Conservation (phyloP, 1,139 yeast species). For the Protomyces gravidus region DNA sequence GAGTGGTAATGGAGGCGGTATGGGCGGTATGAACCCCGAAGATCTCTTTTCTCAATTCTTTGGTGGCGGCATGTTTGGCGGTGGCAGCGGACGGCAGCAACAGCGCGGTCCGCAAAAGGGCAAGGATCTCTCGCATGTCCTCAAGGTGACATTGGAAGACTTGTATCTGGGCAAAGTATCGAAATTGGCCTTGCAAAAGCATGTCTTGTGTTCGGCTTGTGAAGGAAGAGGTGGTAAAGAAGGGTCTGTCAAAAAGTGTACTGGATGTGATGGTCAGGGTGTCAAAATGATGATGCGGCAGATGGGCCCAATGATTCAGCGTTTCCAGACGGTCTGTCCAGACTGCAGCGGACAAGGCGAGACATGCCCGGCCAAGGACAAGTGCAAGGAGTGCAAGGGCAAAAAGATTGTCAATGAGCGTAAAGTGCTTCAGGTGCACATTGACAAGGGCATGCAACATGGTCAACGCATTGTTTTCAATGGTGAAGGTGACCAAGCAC, state of each 20-base stretch:
- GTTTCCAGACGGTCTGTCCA: constrained; percentile 85
- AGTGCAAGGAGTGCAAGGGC: constrained; percentile 84
- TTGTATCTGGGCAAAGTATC: constrained; percentile 92
- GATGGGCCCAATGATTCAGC: constrained; percentile 99
- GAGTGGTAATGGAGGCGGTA: constrained; percentile 67
- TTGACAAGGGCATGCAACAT: constrained; percentile 95
- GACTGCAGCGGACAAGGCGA: constrained; percentile 91
- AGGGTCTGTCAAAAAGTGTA: constrained; percentile 83
- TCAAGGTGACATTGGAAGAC: constrained; percentile 84
- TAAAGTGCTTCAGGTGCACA: constrained; percentile 87
- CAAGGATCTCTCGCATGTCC: constrained; percentile 84
- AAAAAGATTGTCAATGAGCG: constrained; percentile 83
- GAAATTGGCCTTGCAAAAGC: constrained; percentile 88
- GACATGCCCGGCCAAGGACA: constrained; percentile 78
- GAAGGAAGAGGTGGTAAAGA: constrained; percentile 96
- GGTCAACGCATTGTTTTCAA: constrained; percentile 87
- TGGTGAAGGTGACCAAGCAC: constrained; percentile 98
- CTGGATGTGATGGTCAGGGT: constrained; percentile 86
- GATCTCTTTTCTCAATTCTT: constrained; percentile 92
- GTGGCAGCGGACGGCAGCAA: constrained; percentile 57
- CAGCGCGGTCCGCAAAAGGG: constrained; percentile 77
- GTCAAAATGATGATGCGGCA: constrained; percentile 89
- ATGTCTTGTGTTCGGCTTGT: constrained; percentile 80
- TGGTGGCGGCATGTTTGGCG: constrained; percentile 43
- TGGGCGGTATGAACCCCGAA: constrained; percentile 66